Conservation (phyloP, 768 basidiomycete genomes). For the Tylopilus vinaceipallidus region DNA sequence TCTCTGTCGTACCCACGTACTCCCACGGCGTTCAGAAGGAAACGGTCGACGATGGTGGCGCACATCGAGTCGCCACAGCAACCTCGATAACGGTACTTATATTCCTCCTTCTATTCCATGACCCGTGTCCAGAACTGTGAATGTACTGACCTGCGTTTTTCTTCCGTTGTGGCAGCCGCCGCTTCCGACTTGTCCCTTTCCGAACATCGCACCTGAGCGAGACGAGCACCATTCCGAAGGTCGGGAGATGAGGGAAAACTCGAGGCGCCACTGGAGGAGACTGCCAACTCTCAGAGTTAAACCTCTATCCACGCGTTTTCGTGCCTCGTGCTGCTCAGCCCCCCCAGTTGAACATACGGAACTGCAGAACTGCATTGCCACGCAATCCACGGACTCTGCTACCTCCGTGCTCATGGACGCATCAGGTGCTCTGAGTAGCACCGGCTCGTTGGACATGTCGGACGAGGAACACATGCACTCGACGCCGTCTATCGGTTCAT, state of each 20-base stretch:
- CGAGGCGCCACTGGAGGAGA: constrained; percentile 17
- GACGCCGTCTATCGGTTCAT: constrained; percentile 24
- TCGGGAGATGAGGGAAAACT: constrained; percentile 11
- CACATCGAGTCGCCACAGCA: constrained; percentile 25
- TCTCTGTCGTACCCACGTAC: constrained; percentile 1
- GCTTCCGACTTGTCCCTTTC: constrained; percentile 16
- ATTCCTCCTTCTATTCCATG: constrained; percentile 17
- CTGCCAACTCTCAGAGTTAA: constrained; percentile 23
- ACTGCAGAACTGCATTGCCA: constrained; percentile 3
- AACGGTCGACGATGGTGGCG: constrained; percentile 17
- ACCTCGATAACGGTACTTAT: constrained; percentile 31
- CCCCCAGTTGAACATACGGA: constrained; percentile 5
- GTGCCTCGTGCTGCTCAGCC: constrained; percentile 11
- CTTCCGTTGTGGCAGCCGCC: constrained; percentile 23
- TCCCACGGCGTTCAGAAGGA: constrained; percentile 15
- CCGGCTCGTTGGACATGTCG: constrained; percentile 18
- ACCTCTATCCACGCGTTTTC: constrained; percentile 10
- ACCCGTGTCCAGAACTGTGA: constrained; percentile 13
- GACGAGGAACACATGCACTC: constrained; percentile 14
- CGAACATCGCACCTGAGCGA: constrained; percentile 12
- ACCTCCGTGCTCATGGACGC: constrained; percentile 24
- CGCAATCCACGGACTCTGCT: constrained; percentile 16
- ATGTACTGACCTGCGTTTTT: constrained; percentile 18
- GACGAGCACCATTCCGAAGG: constrained; percentile 13
- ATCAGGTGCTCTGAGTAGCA: constrained; percentile 20